Evolutionary conservation across 2,329 filamentous ascomycete genomes (phyloP), one percentile per base, ranked within the genome.

Genomic region (Fusarium papillatum): DNA sequence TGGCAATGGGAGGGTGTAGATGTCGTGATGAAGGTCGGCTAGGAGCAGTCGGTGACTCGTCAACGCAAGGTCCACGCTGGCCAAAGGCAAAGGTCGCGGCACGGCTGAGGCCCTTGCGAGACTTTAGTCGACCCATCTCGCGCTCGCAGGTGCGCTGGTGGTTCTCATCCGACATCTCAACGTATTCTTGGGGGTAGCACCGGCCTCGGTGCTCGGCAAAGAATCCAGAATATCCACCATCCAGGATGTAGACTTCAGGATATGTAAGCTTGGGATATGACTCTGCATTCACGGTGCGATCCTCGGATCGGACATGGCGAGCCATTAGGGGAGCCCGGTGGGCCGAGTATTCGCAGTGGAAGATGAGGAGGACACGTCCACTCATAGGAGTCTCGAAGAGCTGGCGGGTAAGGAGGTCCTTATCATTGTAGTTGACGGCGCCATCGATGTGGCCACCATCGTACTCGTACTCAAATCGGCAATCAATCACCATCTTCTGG

Each of bases 301-400:
- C 97, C 82, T 95, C 93, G 72, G 95, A 93, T 77, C 97, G 96
- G 73, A 99, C 92, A 84, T 95, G 95, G 80, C 97, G 95, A 62
- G 97, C 97, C 94, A 98, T 98, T 75, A 98, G 93, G 59, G 97
- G 97, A 57, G 97, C 97, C 74, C 97, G 95, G 83, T 98, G 96
- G 46, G 95, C 96, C 39, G 97, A 98, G 86, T 98, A 99, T 86
- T 99, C 97, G 90, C 97, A 99, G 86, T 99, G 97, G 80, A 99
- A 95, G 77, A 99, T 93, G 73, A 99, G 86, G 14, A 98, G 88
- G 0, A 95, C 97, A 77, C 92, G 93, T 62, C 93, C 90, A 59
- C 90, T 86, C 80, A 93, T 91, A 22, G 89, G 88, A 26, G 87
- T 89, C 68, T 91, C 86, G 83, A 99, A 98, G 61, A 99, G 90